phyloP scores from a whole-genome alignment of 306 rosid species.

The Begonia loranthoides region DNA sequence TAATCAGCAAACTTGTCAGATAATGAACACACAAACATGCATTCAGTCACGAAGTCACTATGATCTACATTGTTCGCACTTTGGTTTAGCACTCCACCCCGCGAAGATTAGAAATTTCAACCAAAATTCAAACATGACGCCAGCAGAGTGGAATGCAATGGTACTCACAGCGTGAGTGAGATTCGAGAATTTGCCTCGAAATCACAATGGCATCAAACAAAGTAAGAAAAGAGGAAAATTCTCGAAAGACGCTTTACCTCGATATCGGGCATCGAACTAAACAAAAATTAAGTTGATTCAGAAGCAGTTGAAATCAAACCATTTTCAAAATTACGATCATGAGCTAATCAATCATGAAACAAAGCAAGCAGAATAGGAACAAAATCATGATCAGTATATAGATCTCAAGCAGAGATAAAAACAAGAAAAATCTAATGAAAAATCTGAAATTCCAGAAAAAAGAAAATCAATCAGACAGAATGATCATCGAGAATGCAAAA shows the following conservation, averaged over 20 bases:
- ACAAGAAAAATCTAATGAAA: slow-evolving; percentile 2
- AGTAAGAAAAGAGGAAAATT: neutral
- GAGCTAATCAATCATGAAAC: neutral
- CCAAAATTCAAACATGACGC: slow-evolving; percentile 5
- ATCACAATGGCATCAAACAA: neutral
- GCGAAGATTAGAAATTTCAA: neutral
- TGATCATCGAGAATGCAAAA: too few species aligned
- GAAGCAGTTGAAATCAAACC: neutral
- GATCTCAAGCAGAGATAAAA: too few species aligned
- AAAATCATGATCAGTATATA: neutral
- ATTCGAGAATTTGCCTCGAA: neutral
- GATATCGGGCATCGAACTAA: neutral
- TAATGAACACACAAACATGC: neutral
- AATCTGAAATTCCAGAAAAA: too few species aligned
- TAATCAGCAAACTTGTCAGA: neutral
- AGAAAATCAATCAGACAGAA: too few species aligned
- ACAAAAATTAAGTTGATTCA: neutral
- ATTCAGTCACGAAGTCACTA: neutral
- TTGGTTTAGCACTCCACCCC: slow-evolving; percentile 7
- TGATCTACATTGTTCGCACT: neutral
- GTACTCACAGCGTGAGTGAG: neutral
- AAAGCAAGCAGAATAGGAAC: neutral
- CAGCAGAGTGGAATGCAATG: slow-evolving; percentile 6
- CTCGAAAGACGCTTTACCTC: neutral
- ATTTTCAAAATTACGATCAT: neutral